Evolutionary conservation across 2,329 filamentous ascomycete species (phyloP), one percentile per base, ranked within the genome.

Genomic region (Botrytis sinoallii): DNA sequence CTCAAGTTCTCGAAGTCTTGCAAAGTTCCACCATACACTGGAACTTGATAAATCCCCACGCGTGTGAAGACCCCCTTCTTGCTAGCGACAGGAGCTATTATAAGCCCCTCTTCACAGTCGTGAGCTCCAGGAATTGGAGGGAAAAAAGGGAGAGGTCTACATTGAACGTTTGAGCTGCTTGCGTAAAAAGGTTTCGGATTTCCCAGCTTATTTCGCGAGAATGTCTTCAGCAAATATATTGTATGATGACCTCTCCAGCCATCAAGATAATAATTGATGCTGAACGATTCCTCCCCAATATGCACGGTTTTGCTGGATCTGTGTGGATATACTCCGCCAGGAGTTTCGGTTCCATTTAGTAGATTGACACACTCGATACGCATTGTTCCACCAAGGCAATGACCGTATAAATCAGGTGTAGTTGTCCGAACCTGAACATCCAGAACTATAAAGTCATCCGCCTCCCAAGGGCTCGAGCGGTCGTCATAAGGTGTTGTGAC

Each of bases 101-200:
- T 38, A 18, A 66, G 29, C 25, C 29, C 44, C 22, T 48, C 20
- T 48, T 66, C 44, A 35, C 20, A 66, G 44, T 38, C 12, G 7
- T 46, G 29, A 2, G 4, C n/a, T 22, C 59, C 22, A 61, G 2
- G 1, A 3, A 14, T 16, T 16, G 25, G 32, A 61, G 12, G 12
- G 16, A 4, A 16, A 61, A 22, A 22, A n/a, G 10, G 0, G n/a
- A 10, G 25, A 25, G 9, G 5, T 38, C n/a, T 3, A 10, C 25
- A 22, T 65, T 22, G 10, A 25, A 48, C 2, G 20, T 25, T 1
- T 35, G 22, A 29, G 7, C 32, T 61, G 5, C 20, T 4, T 38
- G n/a, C 5, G n/a, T 16, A 4, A n/a, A 4, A 40, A 9, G 5
- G 1, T 16, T 16, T 16, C 5, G 35, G 4, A n/a, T 22, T 7